Percentiles rank a stretch among this genome's conserved stretches.
Evolutionary conservation across 2,329 filamentous ascomycete genomes (phyloP).

Genomic region (Pseudocercospora vitis): DNA sequence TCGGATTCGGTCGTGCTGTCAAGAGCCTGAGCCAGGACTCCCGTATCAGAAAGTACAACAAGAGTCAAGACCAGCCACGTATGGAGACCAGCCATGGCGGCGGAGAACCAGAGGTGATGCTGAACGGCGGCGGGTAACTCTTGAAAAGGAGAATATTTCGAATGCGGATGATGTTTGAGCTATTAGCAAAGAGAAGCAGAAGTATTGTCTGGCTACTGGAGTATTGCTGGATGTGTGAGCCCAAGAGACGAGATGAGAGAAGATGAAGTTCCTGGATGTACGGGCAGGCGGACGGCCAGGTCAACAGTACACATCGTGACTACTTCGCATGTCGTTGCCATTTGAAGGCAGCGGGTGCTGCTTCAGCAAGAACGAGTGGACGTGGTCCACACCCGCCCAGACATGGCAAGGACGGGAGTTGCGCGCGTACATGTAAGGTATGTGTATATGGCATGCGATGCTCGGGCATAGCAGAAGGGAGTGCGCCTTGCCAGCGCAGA

Average conservation of each 20-base stretch:
- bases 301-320: neutral
- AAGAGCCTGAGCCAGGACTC: neutral
- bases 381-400: too few relatives aligned
- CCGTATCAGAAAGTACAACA: neutral
- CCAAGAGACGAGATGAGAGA: neutral
- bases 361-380: too few relatives aligned
- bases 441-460: too few relatives aligned
- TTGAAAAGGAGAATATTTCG: neutral
- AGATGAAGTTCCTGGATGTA: neutral
- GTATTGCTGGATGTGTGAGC: neutral
- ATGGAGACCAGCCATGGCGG: neutral
- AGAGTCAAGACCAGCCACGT: neutral
- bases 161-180: conserved; percentile 1
- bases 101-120: neutral
- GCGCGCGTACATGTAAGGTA: too few relatives aligned
- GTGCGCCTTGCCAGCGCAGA: too few relatives aligned
- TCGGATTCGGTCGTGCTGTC: too few relatives aligned
- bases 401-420: too few relatives aligned
- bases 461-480: too few relatives aligned
- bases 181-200: neutral
- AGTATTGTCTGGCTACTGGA: neutral
- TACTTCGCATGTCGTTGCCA: neutral
- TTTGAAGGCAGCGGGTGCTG: neutral
- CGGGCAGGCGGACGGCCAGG: too few relatives aligned
- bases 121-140: neutral